A percentile compares a stretch with the other conserved stretches of the same genome.
Evolutionary conservation across 305 asterid genomes (phyloP).

Genomic region (Fraxinus sp.): DNA sequence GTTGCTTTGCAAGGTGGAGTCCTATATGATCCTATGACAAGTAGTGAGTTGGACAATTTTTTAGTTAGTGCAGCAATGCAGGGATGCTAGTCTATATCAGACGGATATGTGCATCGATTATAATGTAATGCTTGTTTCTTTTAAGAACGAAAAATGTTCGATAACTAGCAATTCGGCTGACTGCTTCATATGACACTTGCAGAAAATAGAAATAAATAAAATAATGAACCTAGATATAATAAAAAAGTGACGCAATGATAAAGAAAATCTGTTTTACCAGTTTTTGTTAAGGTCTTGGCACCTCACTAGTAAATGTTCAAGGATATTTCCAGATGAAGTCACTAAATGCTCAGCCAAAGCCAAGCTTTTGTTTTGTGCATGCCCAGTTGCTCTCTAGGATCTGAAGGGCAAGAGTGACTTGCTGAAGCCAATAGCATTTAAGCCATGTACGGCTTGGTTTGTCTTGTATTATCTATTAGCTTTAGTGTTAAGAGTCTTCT

Average conservation of each 20-base stretch:
- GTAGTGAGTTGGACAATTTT: not conserved
- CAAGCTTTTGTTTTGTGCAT: not conserved
- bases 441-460: not conserved
- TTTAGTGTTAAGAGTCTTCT: not conserved
- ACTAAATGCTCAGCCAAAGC: not conserved
- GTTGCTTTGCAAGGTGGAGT: not conserved
- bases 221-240: not conserved
- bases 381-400: not conserved
- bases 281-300: not conserved
- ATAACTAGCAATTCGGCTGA: not conserved
- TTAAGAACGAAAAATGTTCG: not conserved
- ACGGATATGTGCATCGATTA: not conserved
- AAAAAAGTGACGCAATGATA: not conserved
- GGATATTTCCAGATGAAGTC: not conserved
- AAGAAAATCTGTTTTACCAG: not conserved
- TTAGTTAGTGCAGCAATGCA: not conserved
- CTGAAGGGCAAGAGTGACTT: not conserved
- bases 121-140: not conserved
- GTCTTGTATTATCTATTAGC: not conserved
- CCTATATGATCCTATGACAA: not conserved
- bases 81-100: not conserved
- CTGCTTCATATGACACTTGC: not conserved
- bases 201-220: not conserved
- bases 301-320: not conserved
- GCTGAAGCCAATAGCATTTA: constrained; percentile 6